phyloP scores from a whole-genome alignment of 2,329 filamentous ascomycete species.

The Trichoderma sp. region DNA sequence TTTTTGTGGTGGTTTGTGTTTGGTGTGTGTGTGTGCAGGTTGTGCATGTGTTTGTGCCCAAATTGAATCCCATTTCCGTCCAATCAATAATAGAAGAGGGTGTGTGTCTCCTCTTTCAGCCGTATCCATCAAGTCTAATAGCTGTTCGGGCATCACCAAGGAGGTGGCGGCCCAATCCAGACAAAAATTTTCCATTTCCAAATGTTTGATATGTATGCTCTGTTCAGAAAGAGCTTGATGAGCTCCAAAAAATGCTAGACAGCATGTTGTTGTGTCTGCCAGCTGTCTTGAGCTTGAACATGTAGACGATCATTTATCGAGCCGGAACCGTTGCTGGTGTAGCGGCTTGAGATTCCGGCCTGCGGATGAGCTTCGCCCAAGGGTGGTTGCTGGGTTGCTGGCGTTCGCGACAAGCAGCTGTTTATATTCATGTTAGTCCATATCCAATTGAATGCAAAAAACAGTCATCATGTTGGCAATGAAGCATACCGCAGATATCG shows the following conservation, averaged over 20 bases:
- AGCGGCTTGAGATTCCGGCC: conserved; percentile 31
- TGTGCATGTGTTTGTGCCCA: neutral
- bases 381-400: conserved; percentile 38
- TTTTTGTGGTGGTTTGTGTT: neutral
- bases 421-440: conserved; percentile 23
- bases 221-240: neutral
- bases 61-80: neutral
- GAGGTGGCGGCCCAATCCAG: neutral
- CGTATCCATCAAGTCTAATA: neutral
- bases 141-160: neutral
- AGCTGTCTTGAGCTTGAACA: neutral
- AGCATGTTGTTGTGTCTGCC: neutral
- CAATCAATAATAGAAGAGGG: neutral
- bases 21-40: neutral
- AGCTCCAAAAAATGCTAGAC: neutral
- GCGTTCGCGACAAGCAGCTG: conserved; percentile 40
- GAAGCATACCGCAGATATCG: conserved; percentile 43
- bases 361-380: conserved; percentile 39
- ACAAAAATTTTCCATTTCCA: neutral
- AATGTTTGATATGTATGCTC: neutral
- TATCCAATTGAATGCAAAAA: neutral
- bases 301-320: conserved; percentile 19
- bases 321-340: conserved; percentile 30
- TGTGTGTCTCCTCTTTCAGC: neutral
- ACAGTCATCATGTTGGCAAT: neutral